phyloP scores from a whole-genome alignment of 2,329 filamentous ascomycete genomes.

The Trichoderma lentiforme region DNA sequence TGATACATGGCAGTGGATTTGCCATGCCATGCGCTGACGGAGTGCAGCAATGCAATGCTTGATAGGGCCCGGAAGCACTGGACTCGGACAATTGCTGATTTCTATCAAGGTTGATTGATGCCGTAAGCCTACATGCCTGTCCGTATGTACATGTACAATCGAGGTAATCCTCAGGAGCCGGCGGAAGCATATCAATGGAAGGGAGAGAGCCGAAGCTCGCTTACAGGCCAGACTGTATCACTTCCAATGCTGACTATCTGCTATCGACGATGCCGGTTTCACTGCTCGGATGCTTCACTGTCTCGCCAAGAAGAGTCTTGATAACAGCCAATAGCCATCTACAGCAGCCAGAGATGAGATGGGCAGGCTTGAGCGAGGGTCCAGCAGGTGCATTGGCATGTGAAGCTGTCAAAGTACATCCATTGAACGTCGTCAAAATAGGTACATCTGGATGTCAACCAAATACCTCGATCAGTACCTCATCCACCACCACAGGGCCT shows the following conservation, averaged over 20 bases:
- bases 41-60: neutral
- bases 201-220: neutral
- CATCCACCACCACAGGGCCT: neutral
- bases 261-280: neutral
- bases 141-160: neutral
- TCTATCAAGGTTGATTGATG: neutral
- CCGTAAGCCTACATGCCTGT: slow-evolving; percentile 4
- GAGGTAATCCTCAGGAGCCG: neutral
- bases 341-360: neutral
- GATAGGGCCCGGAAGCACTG: neutral
- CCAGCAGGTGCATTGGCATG: neutral
- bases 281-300: neutral
- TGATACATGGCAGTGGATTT: neutral
- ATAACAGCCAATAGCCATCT: neutral
- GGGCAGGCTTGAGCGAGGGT: neutral
- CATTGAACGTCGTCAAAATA: neutral
- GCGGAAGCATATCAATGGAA: neutral
- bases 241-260: neutral
- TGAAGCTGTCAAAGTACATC: neutral
- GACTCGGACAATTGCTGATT: neutral
- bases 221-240: neutral
- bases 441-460: neutral
- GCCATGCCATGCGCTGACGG: neutral
- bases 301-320: neutral
- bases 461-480: neutral